Evolutionary conservation across 495 filamentous ascomycete genomes (phyloP).

Genomic region (Neurospora hispaniola): DNA sequence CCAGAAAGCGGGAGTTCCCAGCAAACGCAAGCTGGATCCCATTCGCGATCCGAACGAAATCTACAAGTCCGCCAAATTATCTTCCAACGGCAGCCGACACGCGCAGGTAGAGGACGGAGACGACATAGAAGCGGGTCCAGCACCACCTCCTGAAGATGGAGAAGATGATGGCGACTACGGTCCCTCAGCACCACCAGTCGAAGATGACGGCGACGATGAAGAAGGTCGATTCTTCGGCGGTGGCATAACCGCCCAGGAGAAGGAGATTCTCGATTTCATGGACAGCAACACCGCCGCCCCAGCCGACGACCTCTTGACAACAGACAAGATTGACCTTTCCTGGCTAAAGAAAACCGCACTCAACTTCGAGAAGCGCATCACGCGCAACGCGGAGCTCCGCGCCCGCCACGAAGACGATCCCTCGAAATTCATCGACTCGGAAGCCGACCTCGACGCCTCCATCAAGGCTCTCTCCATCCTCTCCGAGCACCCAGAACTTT

Average conservation of each 20-base stretch:
- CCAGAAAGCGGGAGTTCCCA: slow-evolving; percentile 42
- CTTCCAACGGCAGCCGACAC: slow-evolving; percentile 38
- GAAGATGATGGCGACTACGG: slow-evolving; percentile 52
- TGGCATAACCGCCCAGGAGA: slow-evolving; percentile 70
- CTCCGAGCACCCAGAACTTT: slow-evolving; percentile 76
- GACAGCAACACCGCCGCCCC: slow-evolving; percentile 41
- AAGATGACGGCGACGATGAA: slow-evolving; percentile 66
- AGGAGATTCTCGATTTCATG: slow-evolving; percentile 83
- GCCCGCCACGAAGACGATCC: slow-evolving; percentile 81
- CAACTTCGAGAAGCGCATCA: slow-evolving; percentile 84
- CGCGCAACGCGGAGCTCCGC: slow-evolving; percentile 83
- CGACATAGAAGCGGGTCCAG: slow-evolving; percentile 43
- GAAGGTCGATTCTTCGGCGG: slow-evolving; percentile 94
- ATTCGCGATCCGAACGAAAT: slow-evolving; percentile 60
- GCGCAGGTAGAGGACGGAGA: slow-evolving; percentile 38
- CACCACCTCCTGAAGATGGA: slow-evolving; percentile 35
- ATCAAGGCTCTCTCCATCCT: slow-evolving; percentile 85
- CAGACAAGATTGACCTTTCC: slow-evolving; percentile 69
- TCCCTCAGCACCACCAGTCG: slow-evolving; percentile 55
- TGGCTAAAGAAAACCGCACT: slow-evolving; percentile 79
- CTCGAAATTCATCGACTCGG: slow-evolving; percentile 60
- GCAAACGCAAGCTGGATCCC: slow-evolving; percentile 71
- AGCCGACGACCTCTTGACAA: slow-evolving; percentile 29
- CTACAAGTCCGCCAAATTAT: slow-evolving; percentile 79
- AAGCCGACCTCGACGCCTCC: slow-evolving; percentile 85